Evolutionary conservation across 192 early-diverging fungal species (phyloP).

Genomic region (Pilobolus umbonatus): DNA sequence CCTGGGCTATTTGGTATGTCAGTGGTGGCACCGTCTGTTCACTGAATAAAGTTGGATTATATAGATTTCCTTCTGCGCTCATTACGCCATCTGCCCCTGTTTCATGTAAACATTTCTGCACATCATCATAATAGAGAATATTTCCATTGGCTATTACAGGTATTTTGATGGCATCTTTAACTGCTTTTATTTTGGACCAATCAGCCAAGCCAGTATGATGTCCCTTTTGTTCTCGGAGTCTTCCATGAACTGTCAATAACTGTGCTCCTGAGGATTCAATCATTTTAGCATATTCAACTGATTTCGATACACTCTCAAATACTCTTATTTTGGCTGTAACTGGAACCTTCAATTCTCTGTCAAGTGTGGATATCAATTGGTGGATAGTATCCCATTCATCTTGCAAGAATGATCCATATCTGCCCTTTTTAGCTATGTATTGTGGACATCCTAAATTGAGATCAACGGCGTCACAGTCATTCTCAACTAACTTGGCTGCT

Average conservation of each 20-base stretch:
- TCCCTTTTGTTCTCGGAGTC: conserved; percentile 93
- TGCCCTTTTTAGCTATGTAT: conserved; percentile 84
- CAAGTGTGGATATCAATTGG: conserved; percentile 61
- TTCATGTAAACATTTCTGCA: conserved; percentile 69
- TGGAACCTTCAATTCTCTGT: conserved; percentile 77
- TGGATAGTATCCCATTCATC: conserved; percentile 89
- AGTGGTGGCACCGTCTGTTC: conserved; percentile 51
- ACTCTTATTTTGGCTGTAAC: conserved; percentile 98
- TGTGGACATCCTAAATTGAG: conserved; percentile 97
- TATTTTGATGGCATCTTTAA: conserved; percentile 79
- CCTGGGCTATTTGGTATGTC: conserved; percentile 75
- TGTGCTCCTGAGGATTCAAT: conserved; percentile 88
- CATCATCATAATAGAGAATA: conserved; percentile 89
- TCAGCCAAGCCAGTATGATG: conserved; percentile 94
- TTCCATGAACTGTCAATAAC: conserved; percentile 88
- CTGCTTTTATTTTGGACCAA: conserved; percentile 86
- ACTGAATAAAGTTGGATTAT: conserved; percentile 88
- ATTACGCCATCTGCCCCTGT: conserved; percentile 94
- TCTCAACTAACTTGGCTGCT: conserved; percentile 77
- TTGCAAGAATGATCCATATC: conserved; percentile 93
- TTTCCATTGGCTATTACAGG: conserved; percentile 98
- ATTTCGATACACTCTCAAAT: conserved; percentile 83
- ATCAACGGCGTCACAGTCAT: conserved; percentile 88
- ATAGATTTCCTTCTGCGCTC: conserved; percentile 84
- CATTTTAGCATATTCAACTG: conserved; percentile 92